Base-by-base conservation (phyloP, 2,329 filamentous ascomycete species). In the Nemania diffusa region DNA sequence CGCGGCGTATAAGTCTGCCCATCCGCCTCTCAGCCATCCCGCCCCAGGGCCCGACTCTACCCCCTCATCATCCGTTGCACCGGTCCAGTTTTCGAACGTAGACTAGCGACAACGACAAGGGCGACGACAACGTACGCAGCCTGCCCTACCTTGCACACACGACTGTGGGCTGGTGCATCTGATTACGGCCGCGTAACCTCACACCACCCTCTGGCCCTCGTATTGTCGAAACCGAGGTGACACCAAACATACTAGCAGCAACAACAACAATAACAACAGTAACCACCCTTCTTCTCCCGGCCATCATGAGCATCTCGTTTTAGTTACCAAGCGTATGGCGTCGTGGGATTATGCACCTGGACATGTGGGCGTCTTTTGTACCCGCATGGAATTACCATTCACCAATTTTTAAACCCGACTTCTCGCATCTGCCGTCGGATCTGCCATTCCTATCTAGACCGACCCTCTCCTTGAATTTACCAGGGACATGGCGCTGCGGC, bases 1-100 rank as follows among this genome's bases (percentile, higher is more conserved):
- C 94, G 92, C 82, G 94, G 94, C 69, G 91, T 97, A 79, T 97
- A 87, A 81, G 62, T 48, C 60, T 22, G n/a, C 11, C n/a, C 11
- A 34, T 48, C 20, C 58, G n/a, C n/a, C 9, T 37, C 50, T 24
- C 59, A 22, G 17, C 48, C 42, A 42, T 5, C 29, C 17, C 37
- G 24, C 27, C 26, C 42, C 17, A 34, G 40, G 17, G 32, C 44
- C 34, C 55, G 50, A 40, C 22, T 48, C 48, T 51, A 26, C n/a
- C 20, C 51, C 46, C 5, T 11, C 26, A 44, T 27, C 57, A 40
- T 37, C 20, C 24, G 9, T 48, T 22, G 34, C 27, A 15, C 40
- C 34, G 17, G 22, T 26, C 42, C 11, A 9, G 22, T 29, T 17
- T 1, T n/a, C 9, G 7, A 37, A 13, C 34, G 40, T 57, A n/a